Percentiles rank a stretch among this genome's conserved stretches.
Evolutionary conservation across 148 eudicot genomes (phyloP).

Genomic region (Fagopyrum homotropicum): DNA sequence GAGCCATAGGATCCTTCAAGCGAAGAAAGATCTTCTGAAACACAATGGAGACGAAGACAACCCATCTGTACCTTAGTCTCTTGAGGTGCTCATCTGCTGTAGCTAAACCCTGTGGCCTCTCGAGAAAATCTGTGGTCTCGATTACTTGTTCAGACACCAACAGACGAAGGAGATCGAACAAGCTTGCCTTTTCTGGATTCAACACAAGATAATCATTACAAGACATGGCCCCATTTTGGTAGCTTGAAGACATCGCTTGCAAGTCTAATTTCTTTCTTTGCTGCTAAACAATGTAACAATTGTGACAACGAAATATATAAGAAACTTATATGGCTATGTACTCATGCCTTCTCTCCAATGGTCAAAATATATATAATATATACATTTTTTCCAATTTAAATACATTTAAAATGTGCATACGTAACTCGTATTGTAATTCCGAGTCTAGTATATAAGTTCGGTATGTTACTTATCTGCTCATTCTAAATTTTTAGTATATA

Average conservation of each 20-base stretch:
- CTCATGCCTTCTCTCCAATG: too few relatives aligned
- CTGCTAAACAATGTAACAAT: background rate
- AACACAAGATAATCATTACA: conserved; percentile 24
- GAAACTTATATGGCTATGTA: too few relatives aligned
- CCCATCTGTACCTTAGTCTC: conserved; percentile 25
- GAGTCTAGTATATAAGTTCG: too few relatives aligned
- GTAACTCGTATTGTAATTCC: too few relatives aligned
- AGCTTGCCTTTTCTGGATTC: conserved; percentile 27
- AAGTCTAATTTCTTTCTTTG: background rate
- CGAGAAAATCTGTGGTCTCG: conserved; percentile 17
- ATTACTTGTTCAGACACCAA: conserved; percentile 14
- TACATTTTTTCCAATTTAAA: too few relatives aligned
- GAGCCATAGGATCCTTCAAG: conserved; percentile 21
- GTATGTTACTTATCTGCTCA: too few relatives aligned
- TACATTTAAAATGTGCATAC: too few relatives aligned
- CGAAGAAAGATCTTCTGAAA: conserved; percentile 20
- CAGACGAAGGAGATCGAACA: conserved; percentile 20
- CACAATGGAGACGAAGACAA: conserved; percentile 28
- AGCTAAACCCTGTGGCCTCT: conserved; percentile 13
- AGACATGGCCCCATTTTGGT: background rate
- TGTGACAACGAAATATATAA: background rate
- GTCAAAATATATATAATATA: too few relatives aligned
- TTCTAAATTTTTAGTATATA: too few relatives aligned
- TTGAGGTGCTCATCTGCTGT: conserved; percentile 16
- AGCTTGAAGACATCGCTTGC: conserved; percentile 12